Conservation (phyloP, 208 protist species). For the Leishmania major region DNA sequence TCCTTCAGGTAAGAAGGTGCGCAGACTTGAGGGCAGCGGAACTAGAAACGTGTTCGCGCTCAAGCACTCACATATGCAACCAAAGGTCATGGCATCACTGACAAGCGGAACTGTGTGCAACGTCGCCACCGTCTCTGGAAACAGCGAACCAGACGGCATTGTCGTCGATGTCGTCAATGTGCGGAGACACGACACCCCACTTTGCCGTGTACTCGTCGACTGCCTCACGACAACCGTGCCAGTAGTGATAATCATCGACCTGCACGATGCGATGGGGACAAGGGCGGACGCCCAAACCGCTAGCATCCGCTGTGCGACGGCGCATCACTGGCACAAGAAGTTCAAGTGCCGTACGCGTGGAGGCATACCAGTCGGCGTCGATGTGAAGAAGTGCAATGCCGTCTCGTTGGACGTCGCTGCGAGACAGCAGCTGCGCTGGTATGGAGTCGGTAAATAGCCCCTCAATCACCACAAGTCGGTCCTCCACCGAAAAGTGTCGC, state of each 20-base stretch:
- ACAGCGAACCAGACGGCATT: constrained; percentile 67
- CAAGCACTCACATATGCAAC: background rate
- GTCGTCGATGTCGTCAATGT: constrained; percentile 43
- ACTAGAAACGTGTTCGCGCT: background rate
- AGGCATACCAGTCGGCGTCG: constrained; percentile 86
- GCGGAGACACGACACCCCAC: background rate
- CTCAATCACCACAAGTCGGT: constrained; percentile 48
- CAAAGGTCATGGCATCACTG: background rate
- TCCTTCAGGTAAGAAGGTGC: background rate
- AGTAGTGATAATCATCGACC: constrained; percentile 88
- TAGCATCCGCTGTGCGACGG: background rate
- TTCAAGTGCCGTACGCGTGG: constrained; percentile 53
- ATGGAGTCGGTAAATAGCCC: constrained; percentile 63
- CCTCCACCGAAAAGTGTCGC: constrained; percentile 57
- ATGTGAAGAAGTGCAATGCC: constrained; percentile 66
- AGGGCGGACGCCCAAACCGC: background rate
- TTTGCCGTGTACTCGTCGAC: constrained; percentile 56
- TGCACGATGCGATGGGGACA: constrained; percentile 48
- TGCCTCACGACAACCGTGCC: constrained; percentile 57
- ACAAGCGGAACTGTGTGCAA: background rate
- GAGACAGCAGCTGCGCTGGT: constrained; percentile 42
- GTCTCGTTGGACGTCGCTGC: constrained; percentile 19
- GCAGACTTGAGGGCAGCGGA: too few relatives aligned
- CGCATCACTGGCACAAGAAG: constrained; percentile 42
- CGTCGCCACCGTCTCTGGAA: background rate